A percentile compares a stretch with the other conserved stretches of the same genome.
Evolutionary conservation across 352 stramenopile genomes (phyloP).

Genomic region (Phytophthora capsici): DNA sequence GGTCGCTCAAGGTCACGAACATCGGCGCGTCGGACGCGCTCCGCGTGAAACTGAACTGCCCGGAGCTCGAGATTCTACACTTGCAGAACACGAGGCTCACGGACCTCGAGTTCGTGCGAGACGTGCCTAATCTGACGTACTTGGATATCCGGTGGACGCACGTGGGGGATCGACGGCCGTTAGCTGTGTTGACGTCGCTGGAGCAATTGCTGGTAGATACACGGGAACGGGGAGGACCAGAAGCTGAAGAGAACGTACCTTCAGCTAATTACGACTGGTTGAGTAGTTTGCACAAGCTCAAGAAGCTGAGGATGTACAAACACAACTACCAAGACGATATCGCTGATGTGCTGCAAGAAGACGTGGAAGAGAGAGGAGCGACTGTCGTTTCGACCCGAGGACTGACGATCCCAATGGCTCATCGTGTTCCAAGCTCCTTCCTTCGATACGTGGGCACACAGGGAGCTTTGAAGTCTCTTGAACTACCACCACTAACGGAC

Average conservation of each 20-base stretch:
- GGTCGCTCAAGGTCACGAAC: conserved; percentile 46
- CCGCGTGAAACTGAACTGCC: conserved; percentile 36
- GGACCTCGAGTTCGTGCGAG: conserved; percentile 42
- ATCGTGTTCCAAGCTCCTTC: conserved; percentile 47
- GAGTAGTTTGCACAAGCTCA: conserved; percentile 36
- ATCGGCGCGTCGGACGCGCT: conserved; percentile 43
- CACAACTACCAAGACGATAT: conserved; percentile 50
- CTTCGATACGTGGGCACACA: conserved; percentile 35
- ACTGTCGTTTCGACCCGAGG: conserved; percentile 26
- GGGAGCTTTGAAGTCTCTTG: conserved; percentile 35
- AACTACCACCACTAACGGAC: conserved; percentile 42
- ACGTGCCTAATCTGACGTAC: conserved; percentile 31
- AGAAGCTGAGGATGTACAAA: conserved; percentile 48
- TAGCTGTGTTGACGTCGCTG: conserved; percentile 37
- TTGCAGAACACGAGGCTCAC: conserved; percentile 52
- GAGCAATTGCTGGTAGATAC: conserved; percentile 54
- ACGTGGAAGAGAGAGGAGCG: conserved; percentile 35
- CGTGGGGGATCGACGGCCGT: conserved; percentile 38
- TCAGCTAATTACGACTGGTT: conserved; percentile 39
- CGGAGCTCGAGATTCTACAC: conserved; percentile 41
- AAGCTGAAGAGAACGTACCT: background rate
- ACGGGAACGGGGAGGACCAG: conserved; percentile 22
- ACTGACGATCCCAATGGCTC: conserved; percentile 37
- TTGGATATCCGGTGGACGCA: conserved; percentile 57
- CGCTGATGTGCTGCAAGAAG: conserved; percentile 33